A percentile compares a stretch with the other conserved stretches of the same genome.
phyloP scores from a whole-genome alignment of 1,139 yeast species.

The Sugiyamaella pinicola region DNA sequence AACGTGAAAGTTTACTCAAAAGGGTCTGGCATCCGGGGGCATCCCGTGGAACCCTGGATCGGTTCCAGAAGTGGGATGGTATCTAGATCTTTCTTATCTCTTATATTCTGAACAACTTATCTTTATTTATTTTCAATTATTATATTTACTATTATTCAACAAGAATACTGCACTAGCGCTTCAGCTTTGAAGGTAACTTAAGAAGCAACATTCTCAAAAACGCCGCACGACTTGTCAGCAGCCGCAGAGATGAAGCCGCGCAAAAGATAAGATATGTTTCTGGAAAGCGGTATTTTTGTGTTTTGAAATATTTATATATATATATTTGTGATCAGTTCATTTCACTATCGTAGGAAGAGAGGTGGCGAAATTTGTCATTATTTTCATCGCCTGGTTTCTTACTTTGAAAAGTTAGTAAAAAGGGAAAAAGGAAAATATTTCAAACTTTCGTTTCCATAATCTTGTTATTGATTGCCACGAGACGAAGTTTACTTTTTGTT shows the following conservation, averaged over 20 bases:
- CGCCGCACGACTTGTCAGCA: slow-evolving; percentile 6
- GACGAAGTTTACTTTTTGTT: too few species aligned
- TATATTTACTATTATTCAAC: background rate
- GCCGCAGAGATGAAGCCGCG: slow-evolving; percentile 15
- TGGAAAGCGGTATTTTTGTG: too few species aligned
- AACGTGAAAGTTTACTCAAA: background rate
- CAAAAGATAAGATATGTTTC: slow-evolving; percentile 15
- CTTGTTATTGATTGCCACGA: too few species aligned
- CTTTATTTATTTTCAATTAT: background rate
- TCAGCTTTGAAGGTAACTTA: background rate
- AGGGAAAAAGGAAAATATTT: background rate
- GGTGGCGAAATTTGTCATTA: background rate
- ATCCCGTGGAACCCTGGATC: background rate
- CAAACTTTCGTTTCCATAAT: background rate
- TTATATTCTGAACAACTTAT: background rate
- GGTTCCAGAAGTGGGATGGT: background rate
- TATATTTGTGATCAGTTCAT: too few species aligned
- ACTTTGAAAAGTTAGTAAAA: background rate
- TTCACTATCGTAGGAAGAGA: too few species aligned
- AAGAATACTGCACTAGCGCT: background rate
- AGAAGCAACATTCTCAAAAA: background rate
- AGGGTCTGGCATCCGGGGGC: background rate
- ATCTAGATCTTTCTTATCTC: background rate
- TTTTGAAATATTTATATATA: too few species aligned
- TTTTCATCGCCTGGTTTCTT: background rate